Percentiles rank a stretch among this genome's conserved stretches.
phyloP scores from a whole-genome alignment of 768 basidiomycete species.

The Boletus speciosus region DNA sequence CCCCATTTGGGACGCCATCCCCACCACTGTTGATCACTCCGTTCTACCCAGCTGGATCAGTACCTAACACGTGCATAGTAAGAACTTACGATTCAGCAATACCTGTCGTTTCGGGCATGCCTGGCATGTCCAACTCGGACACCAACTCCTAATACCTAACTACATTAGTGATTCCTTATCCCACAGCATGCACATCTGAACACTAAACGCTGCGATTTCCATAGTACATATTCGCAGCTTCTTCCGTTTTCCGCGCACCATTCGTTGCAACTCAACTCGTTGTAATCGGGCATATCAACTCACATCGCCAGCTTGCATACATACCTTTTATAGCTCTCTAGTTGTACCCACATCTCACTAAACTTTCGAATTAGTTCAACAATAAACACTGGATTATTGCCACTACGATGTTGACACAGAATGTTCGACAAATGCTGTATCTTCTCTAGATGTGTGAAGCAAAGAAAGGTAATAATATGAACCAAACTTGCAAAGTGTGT shows the following conservation, averaged over 20 bases:
- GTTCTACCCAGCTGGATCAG: constrained; percentile 27
- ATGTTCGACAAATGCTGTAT: background rate
- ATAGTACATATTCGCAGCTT: constrained; percentile 18
- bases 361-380: constrained; percentile 11
- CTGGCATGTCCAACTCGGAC: constrained; percentile 15
- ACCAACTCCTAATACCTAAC: constrained; percentile 5
- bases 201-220: constrained; percentile 10
- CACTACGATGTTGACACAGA: background rate
- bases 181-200: constrained; percentile 2
- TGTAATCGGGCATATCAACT: constrained; percentile 12
- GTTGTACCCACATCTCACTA: constrained; percentile 5
- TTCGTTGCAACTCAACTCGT: constrained; percentile 11
- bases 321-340: constrained; percentile 17
- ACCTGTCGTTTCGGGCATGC: constrained; percentile 14
- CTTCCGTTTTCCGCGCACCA: background rate
- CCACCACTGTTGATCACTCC: constrained; percentile 29
- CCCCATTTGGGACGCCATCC: constrained; percentile 19
- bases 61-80: constrained; percentile 2
- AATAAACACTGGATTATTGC: constrained; percentile 11
- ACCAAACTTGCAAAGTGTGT: background rate
- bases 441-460: constrained; percentile 2
- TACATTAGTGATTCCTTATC: constrained; percentile 1
- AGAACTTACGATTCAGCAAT: constrained; percentile 7
- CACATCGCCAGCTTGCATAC: constrained; percentile 11
- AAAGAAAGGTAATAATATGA: background rate